phyloP scores from a whole-genome alignment of 768 basidiomycete genomes.

The Suillus cothurnatus region DNA sequence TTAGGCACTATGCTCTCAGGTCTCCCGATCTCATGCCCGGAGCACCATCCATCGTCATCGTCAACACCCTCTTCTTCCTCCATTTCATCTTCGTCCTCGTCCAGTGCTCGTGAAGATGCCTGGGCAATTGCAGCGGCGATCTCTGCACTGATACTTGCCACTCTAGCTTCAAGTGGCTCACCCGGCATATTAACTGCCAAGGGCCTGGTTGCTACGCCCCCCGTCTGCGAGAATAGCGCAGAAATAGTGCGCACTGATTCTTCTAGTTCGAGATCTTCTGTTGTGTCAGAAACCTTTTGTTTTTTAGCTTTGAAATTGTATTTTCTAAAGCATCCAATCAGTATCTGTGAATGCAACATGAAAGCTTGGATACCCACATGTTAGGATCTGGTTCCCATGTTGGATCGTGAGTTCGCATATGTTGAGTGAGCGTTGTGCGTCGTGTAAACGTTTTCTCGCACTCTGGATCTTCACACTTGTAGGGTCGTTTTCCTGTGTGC shows the following conservation, averaged over 20 bases:
- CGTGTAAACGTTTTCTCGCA: conserved; percentile 90
- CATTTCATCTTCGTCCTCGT: conserved; percentile 53
- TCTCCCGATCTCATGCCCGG: conserved; percentile 51
- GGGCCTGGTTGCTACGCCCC: conserved; percentile 34
- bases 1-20: conserved; percentile 57
- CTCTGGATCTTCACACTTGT: conserved; percentile 80
- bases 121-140: conserved; percentile 81
- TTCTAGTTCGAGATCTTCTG: conserved; percentile 62
- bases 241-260: conserved; percentile 78
- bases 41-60: conserved; percentile 43
- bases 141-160: conserved; percentile 79
- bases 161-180: conserved; percentile 57
- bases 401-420: conserved; percentile 88
- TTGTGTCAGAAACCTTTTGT: conserved; percentile 50
- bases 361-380: conserved; percentile 51
- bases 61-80: conserved; percentile 41
- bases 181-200: conserved; percentile 36
- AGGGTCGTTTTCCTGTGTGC: conserved; percentile 84
- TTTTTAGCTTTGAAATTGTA: conserved; percentile 81
- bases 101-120: conserved; percentile 62
- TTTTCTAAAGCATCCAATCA: conserved; percentile 48
- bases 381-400: conserved; percentile 84
- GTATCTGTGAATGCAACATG: conserved; percentile 14
- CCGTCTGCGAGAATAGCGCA: conserved; percentile 60
- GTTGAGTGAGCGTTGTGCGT: conserved; percentile 80